Base-by-base conservation (phyloP, 768 basidiomycete species). In the Clathrus columnatus region DNA sequence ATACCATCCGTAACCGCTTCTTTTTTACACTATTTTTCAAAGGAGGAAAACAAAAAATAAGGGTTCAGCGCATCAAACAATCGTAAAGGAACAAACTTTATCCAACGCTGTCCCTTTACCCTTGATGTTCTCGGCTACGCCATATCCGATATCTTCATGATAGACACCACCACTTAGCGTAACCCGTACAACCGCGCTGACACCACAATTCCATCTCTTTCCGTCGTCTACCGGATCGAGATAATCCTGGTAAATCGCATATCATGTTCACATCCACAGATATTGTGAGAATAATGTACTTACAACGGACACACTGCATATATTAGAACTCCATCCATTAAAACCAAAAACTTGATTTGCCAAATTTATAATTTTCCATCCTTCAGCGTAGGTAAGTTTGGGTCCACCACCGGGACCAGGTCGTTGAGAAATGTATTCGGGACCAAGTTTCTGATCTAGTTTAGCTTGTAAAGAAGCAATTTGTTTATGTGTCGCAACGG, bases 261-360 rank as follows among this genome's bases (percentile, higher is more conserved):
- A 52, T 29, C 28, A 23, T 24, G 11, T 36, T 21, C 17, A 20
- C 2, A 46, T 11, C n/a, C 7, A 54, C 53, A 17, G 17, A 11
- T 7, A 29, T 7, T 17, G 41, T 16, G 48, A 50, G 8, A 26
- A 26, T 14, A 26, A 11, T 6, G 5, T 11, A 21, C 53, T 46
- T 29, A 68, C 65, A 21, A 83, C 87, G 7, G 81, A 80, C 29
- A 96, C 69, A 53, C 65, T 87, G 58, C 88, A 78, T 47, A 95
- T 74, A 48, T 69, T 85, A 1, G 90, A 87, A 58, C 85, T 88
- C 94, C 92, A 94, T 23, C 94, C 96, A 60, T 98, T 91, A 74
- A 92, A 97, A 1, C 95, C 95, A 70, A 99, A 98, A 43, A 98
- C 88, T 60, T 99, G 95, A 67, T 99, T 99, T 1, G 95, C 96